Base-by-base conservation (phyloP, 768 basidiomycete species). In the Agaricus sinodeliciosus region DNA sequence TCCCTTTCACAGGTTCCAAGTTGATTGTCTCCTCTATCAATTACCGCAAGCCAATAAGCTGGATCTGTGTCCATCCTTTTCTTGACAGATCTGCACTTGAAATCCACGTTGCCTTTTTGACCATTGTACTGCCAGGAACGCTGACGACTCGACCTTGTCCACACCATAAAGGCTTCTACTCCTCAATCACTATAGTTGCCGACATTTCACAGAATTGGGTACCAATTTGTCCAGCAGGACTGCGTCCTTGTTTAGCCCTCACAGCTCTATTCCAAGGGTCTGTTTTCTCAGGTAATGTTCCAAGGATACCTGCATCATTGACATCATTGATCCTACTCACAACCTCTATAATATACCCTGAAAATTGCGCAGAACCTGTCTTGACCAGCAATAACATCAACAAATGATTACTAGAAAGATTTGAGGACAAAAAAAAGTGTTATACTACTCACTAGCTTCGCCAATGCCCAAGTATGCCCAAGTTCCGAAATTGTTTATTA, bases 281-380 rank as follows among this genome's bases (percentile, higher is more conserved):
- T 8, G 25, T 52, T 11, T 52, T 35, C 28, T 52, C 26, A n/a
- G 51, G 51, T 18, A 45, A 36, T 16, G 36, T 18, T 16, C 40
- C 35, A 3, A 28, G 43, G 13, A 53, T 11, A 5, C 51, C 44
- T 28, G 27, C 37, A 13, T 46, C 36, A 4, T 46, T 13, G 13
- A 53, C 36, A 25, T 53, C 51, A 27, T 53, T 25, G 5, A 53
- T 18, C 51, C 51, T n/a, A n/a, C n/a, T n/a, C n/a, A n/a, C n/a
- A n/a, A 53, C 51, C 51, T 40, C 51, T 43, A 16, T 46, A 53
- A 39, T 47, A 53, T 9, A 25, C 44, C 35, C 36, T 25, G 9
- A 43, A 46, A 11, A 53, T 53, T 15, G 51, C 25, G 12, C 43
- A 36, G 25, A 26, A 53, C 18, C 51, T 39, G 15, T 46, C 51